Evolutionary conservation across 1,284 basidiomycete species (phyloP), one percentile per base, ranked within the genome.

Genomic region (Cutaneotrichosporon sp.): DNA sequence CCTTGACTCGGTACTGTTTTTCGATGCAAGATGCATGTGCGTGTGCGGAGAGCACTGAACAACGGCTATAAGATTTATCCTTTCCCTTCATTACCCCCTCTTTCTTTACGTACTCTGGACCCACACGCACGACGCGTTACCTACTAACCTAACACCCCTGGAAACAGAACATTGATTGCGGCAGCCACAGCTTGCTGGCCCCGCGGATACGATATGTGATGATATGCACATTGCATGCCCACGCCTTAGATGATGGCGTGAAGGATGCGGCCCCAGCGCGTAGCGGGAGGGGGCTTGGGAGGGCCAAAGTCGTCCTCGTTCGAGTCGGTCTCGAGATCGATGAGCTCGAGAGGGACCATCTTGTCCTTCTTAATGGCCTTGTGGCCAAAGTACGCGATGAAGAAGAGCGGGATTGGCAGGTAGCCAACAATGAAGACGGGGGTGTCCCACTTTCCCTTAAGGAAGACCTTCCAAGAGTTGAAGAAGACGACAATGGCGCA

Each of bases 331-430:
- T 69, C 56, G 61, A 73, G 72, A 67, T 76, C 74, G 68, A 74
- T 70, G 58, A 70, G 69, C 30, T 64, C 62, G 11, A 71, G 52
- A 11, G 69, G 56, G 53, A 72, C 53, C 61, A 73, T 70, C 32
- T 66, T 57, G 47, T 71, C 66, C 68, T 71, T 72, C 31, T 62
- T 77, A 56, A 64, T 61, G 56, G 74, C 50, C 69, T 75, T 76
- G 72, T 71, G 72, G 26, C 70, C 85, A 42, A 95, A 68, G 67
- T 73, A 72, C 68, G 69, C 69, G 47, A 76, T 73, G 58, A 67
- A 62, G 61, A 67, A 62, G 36, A 67, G 62, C 5, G 56, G 61
- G 5, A 60, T 11, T 1, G 66, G 64, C 14, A 68, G 61, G 64
- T 68, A 68, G 26, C 52, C 62, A 42, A 56, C 58, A 60, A 68